Conservation (phyloP, 176 grass and related monocot genomes). For the Bothriochloa decipiens region DNA sequence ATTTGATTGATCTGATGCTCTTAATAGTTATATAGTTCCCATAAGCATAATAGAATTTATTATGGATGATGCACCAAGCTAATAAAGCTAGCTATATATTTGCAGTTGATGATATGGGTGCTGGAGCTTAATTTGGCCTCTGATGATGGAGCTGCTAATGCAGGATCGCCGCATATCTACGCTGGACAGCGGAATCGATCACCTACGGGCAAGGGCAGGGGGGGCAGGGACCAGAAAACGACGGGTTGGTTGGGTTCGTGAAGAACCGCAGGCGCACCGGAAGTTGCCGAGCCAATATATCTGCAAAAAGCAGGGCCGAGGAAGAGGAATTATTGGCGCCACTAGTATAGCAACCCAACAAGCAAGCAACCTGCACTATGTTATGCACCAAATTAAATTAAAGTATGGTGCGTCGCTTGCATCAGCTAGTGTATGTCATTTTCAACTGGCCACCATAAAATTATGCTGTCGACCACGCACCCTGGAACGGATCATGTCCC, state of each 20-base stretch:
- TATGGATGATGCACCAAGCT: too few species aligned
- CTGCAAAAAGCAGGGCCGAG: background rate
- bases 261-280: background rate
- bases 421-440: constrained; percentile 7
- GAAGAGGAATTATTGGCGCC: constrained; percentile 26
- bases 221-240: background rate
- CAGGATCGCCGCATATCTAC: background rate
- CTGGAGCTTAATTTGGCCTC: too few species aligned
- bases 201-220: background rate
- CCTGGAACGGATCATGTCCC: background rate
- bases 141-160: background rate
- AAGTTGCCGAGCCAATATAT: background rate
- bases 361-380: background rate
- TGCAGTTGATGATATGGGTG: too few species aligned
- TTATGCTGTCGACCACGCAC: constrained; percentile 40
- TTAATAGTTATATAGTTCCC: too few species aligned
- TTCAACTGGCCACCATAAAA: constrained; percentile 4
- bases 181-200: background rate
- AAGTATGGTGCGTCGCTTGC: constrained; percentile 1
- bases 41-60: too few species aligned
- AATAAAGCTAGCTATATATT: too few species aligned
- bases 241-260: background rate
- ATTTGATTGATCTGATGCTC: too few species aligned
- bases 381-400: constrained; percentile 13
- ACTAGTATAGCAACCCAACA: background rate